phyloP scores from a whole-genome alignment of 441 rosid species.

The Corymbia citriodora region DNA sequence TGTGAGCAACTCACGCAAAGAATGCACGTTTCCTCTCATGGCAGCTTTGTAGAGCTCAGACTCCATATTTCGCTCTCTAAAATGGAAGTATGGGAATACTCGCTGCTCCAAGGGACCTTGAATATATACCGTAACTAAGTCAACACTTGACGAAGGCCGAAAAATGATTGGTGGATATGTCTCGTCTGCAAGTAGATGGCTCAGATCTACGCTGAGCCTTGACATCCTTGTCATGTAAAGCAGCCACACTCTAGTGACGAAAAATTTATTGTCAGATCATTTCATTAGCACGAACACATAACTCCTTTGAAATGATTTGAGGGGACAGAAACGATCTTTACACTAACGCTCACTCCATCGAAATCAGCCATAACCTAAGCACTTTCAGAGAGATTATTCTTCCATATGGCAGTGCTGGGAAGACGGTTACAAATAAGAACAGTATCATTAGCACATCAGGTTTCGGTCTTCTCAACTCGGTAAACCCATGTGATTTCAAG shows the following conservation, averaged over 20 bases:
- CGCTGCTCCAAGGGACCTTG: neutral
- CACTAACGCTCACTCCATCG: too few species aligned
- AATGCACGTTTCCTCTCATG: neutral
- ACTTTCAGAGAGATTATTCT: neutral
- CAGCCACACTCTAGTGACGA: too few species aligned
- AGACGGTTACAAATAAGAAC: neutral
- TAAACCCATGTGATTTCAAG: rapidly evolving
- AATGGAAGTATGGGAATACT: neutral
- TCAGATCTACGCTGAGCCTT: too few species aligned
- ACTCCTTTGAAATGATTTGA: too few species aligned
- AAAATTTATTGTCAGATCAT: too few species aligned
- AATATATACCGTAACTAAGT: neutral
- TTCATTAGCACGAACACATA: too few species aligned
- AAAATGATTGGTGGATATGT: neutral
- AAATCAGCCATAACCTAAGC: too few species aligned
- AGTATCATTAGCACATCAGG: neutral
- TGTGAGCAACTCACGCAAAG: neutral
- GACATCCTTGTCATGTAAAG: too few species aligned
- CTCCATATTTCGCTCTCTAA: neutral
- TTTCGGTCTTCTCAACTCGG: rapidly evolving
- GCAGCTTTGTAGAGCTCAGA: neutral
- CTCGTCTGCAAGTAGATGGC: too few species aligned
- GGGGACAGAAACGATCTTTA: too few species aligned
- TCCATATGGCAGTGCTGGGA: neutral
- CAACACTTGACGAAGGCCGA: neutral